A percentile compares a stretch with the other conserved stretches of the same genome.
These are phyloP conservation scores for Chloroidium sp. DNA, from an alignment of 163 green algal genomes.

Conservation along the genomic window DNA sequence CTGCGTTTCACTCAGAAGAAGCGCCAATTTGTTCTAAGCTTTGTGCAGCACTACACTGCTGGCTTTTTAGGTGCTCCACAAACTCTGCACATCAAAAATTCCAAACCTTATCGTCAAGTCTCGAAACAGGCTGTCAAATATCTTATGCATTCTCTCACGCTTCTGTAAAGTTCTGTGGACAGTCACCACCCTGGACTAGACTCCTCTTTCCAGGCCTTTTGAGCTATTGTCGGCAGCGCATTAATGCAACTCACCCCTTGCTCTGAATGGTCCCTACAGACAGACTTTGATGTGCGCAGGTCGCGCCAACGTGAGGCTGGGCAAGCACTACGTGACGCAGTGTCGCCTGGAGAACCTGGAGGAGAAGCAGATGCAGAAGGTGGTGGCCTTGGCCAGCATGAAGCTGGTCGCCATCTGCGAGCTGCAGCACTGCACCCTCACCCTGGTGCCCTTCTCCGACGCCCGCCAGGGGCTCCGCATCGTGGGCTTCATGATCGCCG, in stretches of 20 bases:
- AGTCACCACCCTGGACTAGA: too few relatives aligned
- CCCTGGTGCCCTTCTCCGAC: conserved; percentile 1
- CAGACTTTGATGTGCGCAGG: background rate
- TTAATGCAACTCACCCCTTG: too few relatives aligned
- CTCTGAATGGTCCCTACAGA: too few relatives aligned
- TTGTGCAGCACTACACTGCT: background rate
- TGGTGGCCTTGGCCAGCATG: conserved; percentile 1
- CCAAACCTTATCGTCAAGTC: too few relatives aligned
- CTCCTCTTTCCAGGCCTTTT: too few relatives aligned
- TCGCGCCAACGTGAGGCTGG: background rate
- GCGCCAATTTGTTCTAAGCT: background rate
- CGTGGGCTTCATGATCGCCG: conserved; percentile 7
- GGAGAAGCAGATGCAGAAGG: background rate
- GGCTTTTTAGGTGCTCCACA: background rate
- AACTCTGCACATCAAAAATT: background rate
- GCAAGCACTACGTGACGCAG: background rate
- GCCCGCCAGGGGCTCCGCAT: background rate
- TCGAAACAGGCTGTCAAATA: too few relatives aligned
- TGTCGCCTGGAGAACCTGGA: background rate
- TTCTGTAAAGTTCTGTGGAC: too few relatives aligned
- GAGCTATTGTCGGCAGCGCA: too few relatives aligned
- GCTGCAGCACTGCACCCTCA: conserved; percentile 15
- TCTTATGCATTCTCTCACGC: too few relatives aligned
- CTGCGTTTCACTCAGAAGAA: conserved; percentile 2
- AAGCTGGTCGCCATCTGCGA: conserved; percentile 11